Conservation (phyloP, 2,329 filamentous ascomycete species). For the Neopestalotiopsis rosae region DNA sequence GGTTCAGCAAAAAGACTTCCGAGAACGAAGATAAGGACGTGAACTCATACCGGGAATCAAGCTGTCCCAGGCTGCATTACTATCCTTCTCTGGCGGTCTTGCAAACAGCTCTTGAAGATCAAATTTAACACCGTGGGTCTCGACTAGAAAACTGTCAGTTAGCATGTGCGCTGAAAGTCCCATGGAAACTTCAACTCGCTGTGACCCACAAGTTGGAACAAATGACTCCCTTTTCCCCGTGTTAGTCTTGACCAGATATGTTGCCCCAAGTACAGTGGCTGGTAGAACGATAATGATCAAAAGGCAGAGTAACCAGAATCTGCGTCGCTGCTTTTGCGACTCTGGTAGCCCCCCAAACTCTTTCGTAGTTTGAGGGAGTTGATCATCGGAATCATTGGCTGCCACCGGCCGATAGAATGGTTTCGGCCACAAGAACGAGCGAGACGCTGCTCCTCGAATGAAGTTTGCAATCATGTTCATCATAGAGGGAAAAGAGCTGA, state of each 20-base stretch:
- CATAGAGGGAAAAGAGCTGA: too few species aligned
- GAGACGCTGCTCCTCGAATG: not conserved
- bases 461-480: not conserved
- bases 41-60: not conserved
- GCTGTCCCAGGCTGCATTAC: constrained; percentile 1
- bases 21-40: not conserved
- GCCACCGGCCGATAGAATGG: not conserved
- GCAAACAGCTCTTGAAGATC: not conserved
- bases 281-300: not conserved
- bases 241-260: not conserved
- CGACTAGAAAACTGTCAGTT: not conserved
- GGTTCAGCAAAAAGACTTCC: not conserved
- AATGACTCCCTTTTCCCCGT: not conserved
- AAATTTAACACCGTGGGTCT: not conserved
- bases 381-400: not conserved
- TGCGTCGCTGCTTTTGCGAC: not conserved
- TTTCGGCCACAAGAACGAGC: constrained; percentile 1
- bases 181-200: not conserved
- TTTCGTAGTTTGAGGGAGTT: not conserved
- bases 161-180: not conserved
- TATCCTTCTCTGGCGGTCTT: not conserved
- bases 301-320: not conserved
- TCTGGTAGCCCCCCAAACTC: not conserved
- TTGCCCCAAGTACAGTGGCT: not conserved
- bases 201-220: not conserved